Percentiles rank a stretch among this genome's conserved stretches.
Conservation (phyloP, 1,139 yeast genomes). For the Trichomonascaceae sp. region DNA sequence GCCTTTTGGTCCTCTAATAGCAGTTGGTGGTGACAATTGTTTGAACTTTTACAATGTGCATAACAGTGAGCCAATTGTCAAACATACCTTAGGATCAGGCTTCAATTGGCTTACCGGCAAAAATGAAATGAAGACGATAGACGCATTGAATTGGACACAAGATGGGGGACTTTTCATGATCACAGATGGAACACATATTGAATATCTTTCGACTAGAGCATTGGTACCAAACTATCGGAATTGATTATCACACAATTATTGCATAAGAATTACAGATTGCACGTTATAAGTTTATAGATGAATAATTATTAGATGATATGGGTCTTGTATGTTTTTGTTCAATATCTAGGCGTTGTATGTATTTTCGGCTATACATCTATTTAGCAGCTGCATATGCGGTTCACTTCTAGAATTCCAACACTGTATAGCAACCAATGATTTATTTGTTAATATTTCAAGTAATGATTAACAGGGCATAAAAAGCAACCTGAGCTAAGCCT, state of each 20-base stretch:
- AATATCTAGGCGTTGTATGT: too few species aligned
- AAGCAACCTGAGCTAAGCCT: background rate
- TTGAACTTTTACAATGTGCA: conserved; percentile 4
- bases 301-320: too few species aligned
- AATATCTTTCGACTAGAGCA: background rate
- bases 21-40: conserved; percentile 5
- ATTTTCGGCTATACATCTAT: too few species aligned
- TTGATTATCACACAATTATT: background rate
- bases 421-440: background rate
- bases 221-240: background rate
- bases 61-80: background rate
- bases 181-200: conserved; percentile 1
- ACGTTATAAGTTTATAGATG: background rate
- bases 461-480: background rate
- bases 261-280: background rate
- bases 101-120: background rate
- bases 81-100: background rate
- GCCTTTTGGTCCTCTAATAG: conserved; percentile 5
- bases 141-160: conserved; percentile 6
- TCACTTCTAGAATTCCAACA: too few species aligned
- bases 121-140: background rate
- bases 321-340: too few species aligned
- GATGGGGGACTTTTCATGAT: conserved; percentile 3
- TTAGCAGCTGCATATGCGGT: too few species aligned
- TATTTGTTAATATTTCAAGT: background rate